Evolutionary conservation across 352 stramenopile genomes (phyloP).

Genomic region (Phytophthora sojae): DNA sequence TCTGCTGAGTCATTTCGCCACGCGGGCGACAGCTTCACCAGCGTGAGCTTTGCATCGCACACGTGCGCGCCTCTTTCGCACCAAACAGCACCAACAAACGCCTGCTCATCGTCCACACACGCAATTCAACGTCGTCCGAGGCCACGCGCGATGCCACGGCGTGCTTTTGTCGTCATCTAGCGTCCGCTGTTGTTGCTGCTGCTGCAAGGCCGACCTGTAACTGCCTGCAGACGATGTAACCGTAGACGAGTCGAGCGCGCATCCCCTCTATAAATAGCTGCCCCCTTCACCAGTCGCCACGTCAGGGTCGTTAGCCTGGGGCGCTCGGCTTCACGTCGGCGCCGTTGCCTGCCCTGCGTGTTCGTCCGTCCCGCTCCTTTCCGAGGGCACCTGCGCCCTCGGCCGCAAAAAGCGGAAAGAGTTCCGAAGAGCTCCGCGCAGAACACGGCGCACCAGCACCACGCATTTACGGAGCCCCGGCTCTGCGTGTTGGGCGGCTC

Average conservation of each 20-base stretch:
- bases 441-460: constrained; percentile 57
- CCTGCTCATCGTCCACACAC: background rate
- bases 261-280: constrained; percentile 7
- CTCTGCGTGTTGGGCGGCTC: constrained; percentile 27
- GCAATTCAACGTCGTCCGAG: background rate
- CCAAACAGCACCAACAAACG: background rate
- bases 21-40: background rate
- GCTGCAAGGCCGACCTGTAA: background rate
- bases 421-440: constrained; percentile 42
- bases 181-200: background rate
- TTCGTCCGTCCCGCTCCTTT: constrained; percentile 1
- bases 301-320: background rate
- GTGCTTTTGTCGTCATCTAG: background rate
- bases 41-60: background rate
- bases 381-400: constrained; percentile 45
- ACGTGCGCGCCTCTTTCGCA: background rate
- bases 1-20: constrained; percentile 1
- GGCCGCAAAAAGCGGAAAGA: constrained; percentile 79
- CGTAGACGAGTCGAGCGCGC: constrained; percentile 19
- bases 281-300: background rate
- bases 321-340: background rate
- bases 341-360: background rate
- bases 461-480: constrained; percentile 49
- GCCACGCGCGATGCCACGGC: background rate
- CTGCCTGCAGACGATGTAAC: constrained; percentile 10